Evolutionary conservation across 2,329 filamentous ascomycete species (phyloP).

Genomic region (Cytospora leucostoma): DNA sequence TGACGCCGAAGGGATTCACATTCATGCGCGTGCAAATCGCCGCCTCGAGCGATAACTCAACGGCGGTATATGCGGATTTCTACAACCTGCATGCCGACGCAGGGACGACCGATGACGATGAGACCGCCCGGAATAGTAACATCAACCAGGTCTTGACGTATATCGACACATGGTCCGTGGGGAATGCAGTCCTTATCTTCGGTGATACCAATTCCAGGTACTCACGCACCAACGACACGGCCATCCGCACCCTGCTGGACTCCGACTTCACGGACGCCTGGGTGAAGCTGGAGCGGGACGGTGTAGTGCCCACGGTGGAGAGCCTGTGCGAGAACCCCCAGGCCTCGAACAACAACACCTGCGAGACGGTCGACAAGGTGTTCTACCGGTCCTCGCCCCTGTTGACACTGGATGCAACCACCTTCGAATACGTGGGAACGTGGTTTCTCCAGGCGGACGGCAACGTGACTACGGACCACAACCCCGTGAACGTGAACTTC

Average conservation of each 20-base stretch:
- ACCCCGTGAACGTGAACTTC: conserved; percentile 61
- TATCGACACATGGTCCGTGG: conserved; percentile 56
- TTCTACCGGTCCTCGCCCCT: conserved; percentile 58
- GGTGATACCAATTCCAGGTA: conserved; percentile 69
- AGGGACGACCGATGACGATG: conserved; percentile 55
- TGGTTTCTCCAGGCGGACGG: conserved; percentile 61
- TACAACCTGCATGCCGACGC: conserved; percentile 71
- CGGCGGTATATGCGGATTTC: conserved; percentile 58
- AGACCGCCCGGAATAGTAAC: conserved; percentile 58
- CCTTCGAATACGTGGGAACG: conserved; percentile 56
- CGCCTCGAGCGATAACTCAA: conserved; percentile 30
- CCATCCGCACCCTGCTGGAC: conserved; percentile 47
- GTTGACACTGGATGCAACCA: conserved; percentile 48
- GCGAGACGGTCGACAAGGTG: conserved; percentile 69
- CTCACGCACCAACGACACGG: conserved; percentile 56
- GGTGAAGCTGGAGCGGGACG: conserved; percentile 55
- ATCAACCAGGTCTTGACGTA: conserved; percentile 60
- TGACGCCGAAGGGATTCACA: conserved; percentile 71
- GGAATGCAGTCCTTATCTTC: conserved; percentile 63
- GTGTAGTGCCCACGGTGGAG: conserved; percentile 48
- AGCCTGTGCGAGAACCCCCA: conserved; percentile 58
- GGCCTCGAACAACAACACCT: conserved; percentile 48
- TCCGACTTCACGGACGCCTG: conserved; percentile 58
- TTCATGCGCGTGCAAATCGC: conserved; percentile 61
- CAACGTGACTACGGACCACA: conserved; percentile 63